A percentile compares a stretch with the other conserved stretches of the same genome.
phyloP scores from a whole-genome alignment of 2,329 filamentous ascomycete species.

The Hawksworthiomyces lignivorus region DNA sequence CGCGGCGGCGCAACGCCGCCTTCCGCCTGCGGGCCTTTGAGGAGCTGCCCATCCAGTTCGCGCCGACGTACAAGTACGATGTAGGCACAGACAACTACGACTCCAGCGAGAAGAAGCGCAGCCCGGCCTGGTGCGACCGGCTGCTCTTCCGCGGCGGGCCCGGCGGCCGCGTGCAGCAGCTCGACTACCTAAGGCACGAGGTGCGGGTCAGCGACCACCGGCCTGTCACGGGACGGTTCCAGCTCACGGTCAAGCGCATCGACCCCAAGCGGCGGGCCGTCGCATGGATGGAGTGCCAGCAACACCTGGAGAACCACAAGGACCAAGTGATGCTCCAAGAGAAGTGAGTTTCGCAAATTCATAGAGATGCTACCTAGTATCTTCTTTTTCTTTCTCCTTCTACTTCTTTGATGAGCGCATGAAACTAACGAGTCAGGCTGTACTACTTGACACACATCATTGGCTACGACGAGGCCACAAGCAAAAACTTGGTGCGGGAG shows the following conservation, averaged over 20 bases:
- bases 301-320: slow-evolving; percentile 66
- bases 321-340: slow-evolving; percentile 61
- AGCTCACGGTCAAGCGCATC: slow-evolving; percentile 76
- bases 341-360: slow-evolving; percentile 76
- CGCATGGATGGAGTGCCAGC: slow-evolving; percentile 66
- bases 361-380: too few relatives aligned
- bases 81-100: slow-evolving; percentile 93
- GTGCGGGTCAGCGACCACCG: slow-evolving; percentile 86
- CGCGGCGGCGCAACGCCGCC: slow-evolving; percentile 78
- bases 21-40: slow-evolving; percentile 84
- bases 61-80: slow-evolving; percentile 97
- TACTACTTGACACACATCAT: slow-evolving; percentile 43
- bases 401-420: background rate
- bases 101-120: slow-evolving; percentile 85
- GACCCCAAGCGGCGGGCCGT: slow-evolving; percentile 55
- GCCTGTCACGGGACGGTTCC: slow-evolving; percentile 81
- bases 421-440: slow-evolving; percentile 31
- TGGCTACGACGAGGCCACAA: slow-evolving; percentile 47
- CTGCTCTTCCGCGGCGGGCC: slow-evolving; percentile 67
- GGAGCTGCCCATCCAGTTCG: slow-evolving; percentile 85
- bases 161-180: slow-evolving; percentile 68
- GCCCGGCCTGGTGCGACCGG: slow-evolving; percentile 94
- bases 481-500: slow-evolving; percentile 38
- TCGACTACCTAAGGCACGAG: slow-evolving; percentile 84
- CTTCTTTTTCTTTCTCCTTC: background rate